Percentiles rank a stretch among this genome's conserved stretches.
These are phyloP conservation scores for Boletellus deceptivus DNA, from an alignment of 1,284 basidiomycete species.

Conservation along the genomic window DNA sequence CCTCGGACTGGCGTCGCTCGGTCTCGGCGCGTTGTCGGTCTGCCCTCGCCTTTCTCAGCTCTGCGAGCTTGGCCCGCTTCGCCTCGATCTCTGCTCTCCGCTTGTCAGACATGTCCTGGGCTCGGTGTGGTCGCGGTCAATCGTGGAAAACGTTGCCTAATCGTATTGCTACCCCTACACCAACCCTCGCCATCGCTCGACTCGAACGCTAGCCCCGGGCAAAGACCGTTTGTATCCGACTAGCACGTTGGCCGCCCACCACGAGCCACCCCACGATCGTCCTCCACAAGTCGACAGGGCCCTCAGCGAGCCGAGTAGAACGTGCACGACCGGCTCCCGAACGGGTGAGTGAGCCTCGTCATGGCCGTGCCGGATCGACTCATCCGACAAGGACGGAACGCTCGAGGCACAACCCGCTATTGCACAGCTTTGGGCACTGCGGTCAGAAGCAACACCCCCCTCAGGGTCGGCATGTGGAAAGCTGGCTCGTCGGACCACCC, in stretches of 20 bases:
- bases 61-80: constrained; percentile 86
- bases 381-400: constrained; percentile 5
- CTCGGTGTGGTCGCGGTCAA: constrained; percentile 15
- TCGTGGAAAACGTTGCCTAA: constrained; percentile 19
- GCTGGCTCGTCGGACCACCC: not conserved
- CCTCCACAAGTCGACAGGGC: not conserved
- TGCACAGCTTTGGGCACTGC: constrained; percentile 12
- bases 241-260: not conserved
- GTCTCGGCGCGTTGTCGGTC: constrained; percentile 63
- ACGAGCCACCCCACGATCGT: not conserved
- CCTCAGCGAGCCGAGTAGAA: constrained; percentile 3
- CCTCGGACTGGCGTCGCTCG: constrained; percentile 52
- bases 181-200: not conserved
- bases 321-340: not conserved
- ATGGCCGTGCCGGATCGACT: constrained; percentile 6
- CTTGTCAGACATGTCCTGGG: constrained; percentile 42
- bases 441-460: constrained; percentile 13
- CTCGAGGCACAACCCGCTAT: constrained; percentile 2
- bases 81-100: constrained; percentile 86
- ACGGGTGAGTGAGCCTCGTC: constrained; percentile 5
- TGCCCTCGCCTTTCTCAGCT: constrained; percentile 71
- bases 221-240: not conserved
- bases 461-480: constrained; percentile 7
- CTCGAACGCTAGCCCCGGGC: not conserved
- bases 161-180: too few species aligned